Percentiles rank a stretch among this genome's conserved stretches.
Conservation (phyloP, 257 asterid genomes). For the Catharanthus roseus region DNA sequence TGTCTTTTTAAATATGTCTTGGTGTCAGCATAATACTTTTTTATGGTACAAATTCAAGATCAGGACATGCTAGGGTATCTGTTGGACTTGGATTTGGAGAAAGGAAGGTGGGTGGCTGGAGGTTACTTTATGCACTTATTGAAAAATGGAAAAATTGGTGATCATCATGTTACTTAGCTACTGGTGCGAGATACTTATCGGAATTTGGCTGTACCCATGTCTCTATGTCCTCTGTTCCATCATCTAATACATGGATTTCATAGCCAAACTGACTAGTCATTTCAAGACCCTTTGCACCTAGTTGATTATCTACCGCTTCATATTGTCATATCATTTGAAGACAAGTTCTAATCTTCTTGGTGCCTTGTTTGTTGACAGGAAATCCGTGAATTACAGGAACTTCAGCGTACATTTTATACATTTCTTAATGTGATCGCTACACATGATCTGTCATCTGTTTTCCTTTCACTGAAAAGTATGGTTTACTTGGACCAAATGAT, state of each 20-base stretch:
- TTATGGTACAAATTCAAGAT: neutral
- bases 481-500: constrained; percentile 64
- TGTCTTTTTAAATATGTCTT: neutral
- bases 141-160: neutral
- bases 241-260: neutral
- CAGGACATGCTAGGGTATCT: neutral
- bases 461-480: constrained; percentile 54
- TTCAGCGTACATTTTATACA: constrained; percentile 68
- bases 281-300: neutral
- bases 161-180: neutral
- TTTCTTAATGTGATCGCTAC: constrained; percentile 73
- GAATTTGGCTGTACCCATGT: neutral
- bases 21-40: neutral
- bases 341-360: constrained; percentile 7
- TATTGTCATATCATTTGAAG: neutral
- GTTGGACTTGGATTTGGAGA: neutral
- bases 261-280: neutral
- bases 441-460: constrained; percentile 73
- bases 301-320: neutral
- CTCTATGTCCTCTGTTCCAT: neutral
- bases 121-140: neutral
- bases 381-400: constrained; percentile 88
- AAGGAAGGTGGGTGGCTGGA: neutral
- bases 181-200: neutral
- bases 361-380: constrained; percentile 45